Base-by-base conservation (phyloP, 495 filamentous ascomycete species). In the Penicillium goetzii region DNA sequence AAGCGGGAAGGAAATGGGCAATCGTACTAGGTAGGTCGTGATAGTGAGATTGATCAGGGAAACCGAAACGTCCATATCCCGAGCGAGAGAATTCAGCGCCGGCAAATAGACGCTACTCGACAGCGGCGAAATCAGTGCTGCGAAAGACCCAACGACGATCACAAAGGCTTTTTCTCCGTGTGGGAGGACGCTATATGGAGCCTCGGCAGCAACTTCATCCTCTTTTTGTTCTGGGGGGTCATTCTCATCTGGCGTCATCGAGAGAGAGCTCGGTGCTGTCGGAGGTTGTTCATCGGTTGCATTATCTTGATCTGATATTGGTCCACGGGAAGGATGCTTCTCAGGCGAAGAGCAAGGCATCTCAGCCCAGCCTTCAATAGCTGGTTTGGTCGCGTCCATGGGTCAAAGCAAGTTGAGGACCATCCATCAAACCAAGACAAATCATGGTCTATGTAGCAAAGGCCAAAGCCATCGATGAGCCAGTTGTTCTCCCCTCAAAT, bases 101-200 rank as follows among this genome's bases (percentile, higher is more conserved):
- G 80, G 80, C 28, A 77, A 75, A 64, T 84, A 84, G 30, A 83
- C 79, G 34, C 68, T 77, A 56, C 72, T 72, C 0, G 80, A 78
- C 3, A 84, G 59, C 7, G 80, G 74, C 0, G 81, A 83, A 54
- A 81, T 70, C 15, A 74, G 55, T 11, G 56, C 74, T 2, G 65
- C 70, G 49, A 66, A 70, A 0, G 73, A 74, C 28, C 66, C 72
- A 33, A 62, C 68, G 33, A 72, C 58, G 25, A 76, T 66, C 34
- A 73, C 61, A 25, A 71, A 71, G 8, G 64, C 56, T 38, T 72
- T 76, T 52, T 73, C 58, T 9, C 59, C 26, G 28, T 68, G 61
- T 1, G 69, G 60, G 21, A 78, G 68, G 28, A 72, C 51, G 19
- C 68, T 68, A 47, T 76, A 79, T 17, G 69, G 66, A 1, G 40